Percentiles rank a stretch among this genome's conserved stretches.
These are phyloP conservation scores for Yamadazyma atmosphaerica DNA, from an alignment of 1,139 yeast genomes.

Conservation along the genomic window DNA sequence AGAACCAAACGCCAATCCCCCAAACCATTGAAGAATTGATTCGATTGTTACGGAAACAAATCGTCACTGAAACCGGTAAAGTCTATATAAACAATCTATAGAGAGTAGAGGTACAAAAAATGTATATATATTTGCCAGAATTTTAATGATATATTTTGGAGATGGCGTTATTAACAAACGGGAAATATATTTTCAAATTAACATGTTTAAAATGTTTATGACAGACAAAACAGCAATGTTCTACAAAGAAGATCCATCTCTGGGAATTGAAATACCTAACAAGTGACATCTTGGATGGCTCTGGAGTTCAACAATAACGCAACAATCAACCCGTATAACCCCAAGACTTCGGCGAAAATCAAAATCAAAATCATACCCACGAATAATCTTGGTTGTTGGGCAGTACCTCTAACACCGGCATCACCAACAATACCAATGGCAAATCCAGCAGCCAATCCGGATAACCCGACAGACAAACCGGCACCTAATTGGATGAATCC, in stretches of 20 bases:
- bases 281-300: constrained; percentile 87
- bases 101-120: neutral
- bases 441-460: constrained; percentile 96
- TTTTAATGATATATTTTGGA: no score
- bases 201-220: neutral
- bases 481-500: constrained; percentile 99
- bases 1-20: constrained; percentile 20
- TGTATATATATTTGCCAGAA: neutral
- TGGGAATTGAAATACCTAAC: no score
- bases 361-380: constrained; percentile 93
- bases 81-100: constrained; percentile 29
- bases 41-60: constrained; percentile 30
- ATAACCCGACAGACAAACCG: constrained; percentile 95
- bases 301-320: constrained; percentile 96
- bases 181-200: neutral
- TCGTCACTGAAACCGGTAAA: constrained; percentile 38
- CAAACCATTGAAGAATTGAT: constrained; percentile 24
- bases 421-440: constrained; percentile 99
- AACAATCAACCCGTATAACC: constrained; percentile 95
- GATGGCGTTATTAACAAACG: neutral
- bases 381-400: constrained; percentile 95
- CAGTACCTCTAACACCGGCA: constrained; percentile 95
- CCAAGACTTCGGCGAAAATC: constrained; percentile 97
- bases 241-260: constrained; percentile 11
- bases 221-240: constrained; percentile 1